Conservation (phyloP, 176 grass and related monocot species). For the Eragrostis nindensis region DNA sequence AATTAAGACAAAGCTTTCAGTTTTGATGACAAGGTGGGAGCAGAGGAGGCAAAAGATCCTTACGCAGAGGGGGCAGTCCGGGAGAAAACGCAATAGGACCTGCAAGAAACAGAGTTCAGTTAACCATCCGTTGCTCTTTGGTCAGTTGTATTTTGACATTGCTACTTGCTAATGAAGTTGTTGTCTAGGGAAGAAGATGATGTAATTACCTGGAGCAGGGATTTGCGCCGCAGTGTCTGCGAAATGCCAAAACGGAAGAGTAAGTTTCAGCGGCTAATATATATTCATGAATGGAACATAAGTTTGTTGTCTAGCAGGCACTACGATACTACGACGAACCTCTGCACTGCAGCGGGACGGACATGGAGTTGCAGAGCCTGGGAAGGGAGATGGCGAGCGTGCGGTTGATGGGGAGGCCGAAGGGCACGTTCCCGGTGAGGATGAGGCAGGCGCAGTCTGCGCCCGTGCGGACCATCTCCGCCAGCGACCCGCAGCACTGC, state of each 20-base stretch:
- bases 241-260: neutral
- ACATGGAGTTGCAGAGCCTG: constrained; percentile 56
- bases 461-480: constrained; percentile 44
- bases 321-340: too few species aligned
- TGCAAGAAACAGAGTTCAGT: constrained; percentile 30
- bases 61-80: constrained; percentile 77
- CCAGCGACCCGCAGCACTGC: constrained; percentile 71
- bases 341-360: constrained; percentile 87
- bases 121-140: neutral
- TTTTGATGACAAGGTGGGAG: neutral
- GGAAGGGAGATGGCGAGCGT: constrained; percentile 75
- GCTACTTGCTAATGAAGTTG: neutral
- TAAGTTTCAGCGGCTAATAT: neutral
- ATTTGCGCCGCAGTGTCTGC: constrained; percentile 49
- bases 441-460: constrained; percentile 75
- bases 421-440: constrained; percentile 86
- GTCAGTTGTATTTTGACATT: neutral
- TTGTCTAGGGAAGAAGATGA: neutral
- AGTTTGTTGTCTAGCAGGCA: too few species aligned
- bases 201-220: constrained; percentile 46
- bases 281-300: neutral
- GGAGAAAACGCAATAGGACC: constrained; percentile 67
- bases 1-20: neutral
- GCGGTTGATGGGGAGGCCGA: constrained; percentile 88
- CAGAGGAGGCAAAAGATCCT: constrained; percentile 8